Evolutionary conservation across 2,329 filamentous ascomycete genomes (phyloP).

Genomic region (Phoma sp.): DNA sequence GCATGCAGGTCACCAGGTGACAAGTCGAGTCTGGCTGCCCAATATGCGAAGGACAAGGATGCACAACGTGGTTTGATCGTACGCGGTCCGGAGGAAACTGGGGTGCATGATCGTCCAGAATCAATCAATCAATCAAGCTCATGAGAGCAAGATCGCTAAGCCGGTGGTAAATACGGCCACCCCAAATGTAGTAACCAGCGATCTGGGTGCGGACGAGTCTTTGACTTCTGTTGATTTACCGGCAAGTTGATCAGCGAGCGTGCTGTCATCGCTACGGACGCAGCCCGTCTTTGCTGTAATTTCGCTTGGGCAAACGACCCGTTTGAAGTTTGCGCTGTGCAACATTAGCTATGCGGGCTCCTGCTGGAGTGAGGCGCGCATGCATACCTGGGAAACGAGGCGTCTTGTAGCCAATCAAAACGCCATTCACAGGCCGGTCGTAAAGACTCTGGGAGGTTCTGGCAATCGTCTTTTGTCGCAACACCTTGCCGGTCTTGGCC

Average conservation of each 20-base stretch:
- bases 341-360: slow-evolving; percentile 23
- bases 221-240: background rate
- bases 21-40: slow-evolving; percentile 23
- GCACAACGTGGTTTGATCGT: slow-evolving; percentile 29
- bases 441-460: slow-evolving; percentile 40
- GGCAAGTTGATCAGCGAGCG: slow-evolving; percentile 20
- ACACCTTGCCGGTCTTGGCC: slow-evolving; percentile 39
- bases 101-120: slow-evolving; percentile 29
- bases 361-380: background rate
- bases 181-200: background rate
- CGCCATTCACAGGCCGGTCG: slow-evolving; percentile 40
- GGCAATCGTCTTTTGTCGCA: slow-evolving; percentile 37
- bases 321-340: slow-evolving; percentile 46
- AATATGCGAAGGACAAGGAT: slow-evolving; percentile 25
- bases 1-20: slow-evolving; percentile 38
- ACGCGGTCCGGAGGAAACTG: slow-evolving; percentile 23
- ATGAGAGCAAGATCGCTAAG: slow-evolving; percentile 15
- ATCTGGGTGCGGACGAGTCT: background rate
- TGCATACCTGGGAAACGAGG: slow-evolving; percentile 41
- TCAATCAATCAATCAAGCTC: slow-evolving; percentile 34
- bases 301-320: slow-evolving; percentile 42
- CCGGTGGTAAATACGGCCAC: slow-evolving; percentile 7
- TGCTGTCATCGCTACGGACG: slow-evolving; percentile 41
- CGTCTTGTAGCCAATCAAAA: slow-evolving; percentile 47
- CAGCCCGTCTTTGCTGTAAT: slow-evolving; percentile 45